phyloP scores from a whole-genome alignment of 1,284 basidiomycete species.

The Ganoderma sp. region DNA sequence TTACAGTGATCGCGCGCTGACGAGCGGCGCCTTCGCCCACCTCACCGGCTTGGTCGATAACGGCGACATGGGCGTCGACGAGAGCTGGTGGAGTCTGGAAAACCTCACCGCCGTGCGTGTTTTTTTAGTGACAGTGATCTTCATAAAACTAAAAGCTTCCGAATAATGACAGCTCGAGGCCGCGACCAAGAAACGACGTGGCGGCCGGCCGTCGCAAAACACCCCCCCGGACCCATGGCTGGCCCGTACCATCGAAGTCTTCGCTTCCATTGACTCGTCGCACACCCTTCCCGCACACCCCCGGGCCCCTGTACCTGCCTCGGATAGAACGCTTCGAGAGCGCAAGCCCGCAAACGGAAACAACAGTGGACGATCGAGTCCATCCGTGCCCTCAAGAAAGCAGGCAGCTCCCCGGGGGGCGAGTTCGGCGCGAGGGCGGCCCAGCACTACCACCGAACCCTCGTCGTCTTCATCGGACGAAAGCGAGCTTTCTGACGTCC shows the following conservation, averaged over 20 bases:
- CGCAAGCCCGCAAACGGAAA: conserved; percentile 48
- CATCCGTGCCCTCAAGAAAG: conserved; percentile 25
- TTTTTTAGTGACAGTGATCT: conserved; percentile 2
- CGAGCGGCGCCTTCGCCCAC: conserved; percentile 83
- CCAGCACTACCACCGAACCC: not conserved
- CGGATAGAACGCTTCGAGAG: conserved; percentile 63
- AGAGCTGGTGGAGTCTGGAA: conserved; percentile 72
- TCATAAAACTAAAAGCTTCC: not conserved
- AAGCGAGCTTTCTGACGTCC: conserved; percentile 26
- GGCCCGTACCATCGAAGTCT: conserved; percentile 51
- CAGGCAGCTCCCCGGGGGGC: conserved; percentile 15
- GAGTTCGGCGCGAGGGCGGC: conserved; percentile 1
- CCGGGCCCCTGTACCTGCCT: conserved; percentile 41
- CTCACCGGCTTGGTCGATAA: conserved; percentile 67
- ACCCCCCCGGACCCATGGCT: conserved; percentile 58
- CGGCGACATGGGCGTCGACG: conserved; percentile 44
- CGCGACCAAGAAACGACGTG: conserved; percentile 65
- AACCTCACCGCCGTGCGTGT: conserved; percentile 69
- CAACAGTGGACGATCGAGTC: conserved; percentile 22
- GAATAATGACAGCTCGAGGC: conserved; percentile 65
- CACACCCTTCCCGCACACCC: conserved; percentile 36
- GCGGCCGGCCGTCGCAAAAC: conserved; percentile 48
- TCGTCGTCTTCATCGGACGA: conserved; percentile 24
- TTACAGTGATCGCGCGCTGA: conserved; percentile 89
- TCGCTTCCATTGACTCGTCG: conserved; percentile 49